Evolutionary conservation across 176 grass and related monocot genomes (phyloP).

Genomic region (Musa beccarii): DNA sequence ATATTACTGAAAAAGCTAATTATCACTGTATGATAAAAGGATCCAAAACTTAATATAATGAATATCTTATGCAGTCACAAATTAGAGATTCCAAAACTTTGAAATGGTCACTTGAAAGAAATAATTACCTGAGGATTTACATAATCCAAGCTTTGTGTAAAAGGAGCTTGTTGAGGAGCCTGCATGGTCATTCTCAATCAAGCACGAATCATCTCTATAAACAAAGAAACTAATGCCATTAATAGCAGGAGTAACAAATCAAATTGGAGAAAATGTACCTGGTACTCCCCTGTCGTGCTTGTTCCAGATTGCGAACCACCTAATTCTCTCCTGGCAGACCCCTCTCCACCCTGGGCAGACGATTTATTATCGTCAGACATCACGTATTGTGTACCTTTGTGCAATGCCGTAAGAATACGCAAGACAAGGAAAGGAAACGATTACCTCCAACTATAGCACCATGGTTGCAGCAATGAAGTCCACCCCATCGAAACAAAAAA

Average conservation of each 20-base stretch:
- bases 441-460: not conserved
- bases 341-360: not conserved
- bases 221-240: not conserved
- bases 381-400: not conserved
- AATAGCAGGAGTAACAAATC: not conserved
- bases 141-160: constrained; percentile 1
- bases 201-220: not conserved
- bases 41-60: not conserved
- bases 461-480: not conserved
- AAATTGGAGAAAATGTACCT: not conserved
- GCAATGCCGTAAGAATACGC: no score
- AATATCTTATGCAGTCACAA: not conserved
- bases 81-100: not conserved
- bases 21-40: not conserved
- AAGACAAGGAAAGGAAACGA: not conserved
- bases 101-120: not conserved
- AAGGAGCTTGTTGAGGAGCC: not conserved
- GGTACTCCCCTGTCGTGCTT: not conserved
- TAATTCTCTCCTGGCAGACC: not conserved
- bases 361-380: not conserved
- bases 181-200: not conserved
- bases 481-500: not conserved
- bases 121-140: not conserved
- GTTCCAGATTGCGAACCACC: constrained; percentile 1
- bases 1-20: not conserved